Evolutionary conservation across 129 eudicot species (phyloP).

Genomic region (Dittrichia graveolens): DNA sequence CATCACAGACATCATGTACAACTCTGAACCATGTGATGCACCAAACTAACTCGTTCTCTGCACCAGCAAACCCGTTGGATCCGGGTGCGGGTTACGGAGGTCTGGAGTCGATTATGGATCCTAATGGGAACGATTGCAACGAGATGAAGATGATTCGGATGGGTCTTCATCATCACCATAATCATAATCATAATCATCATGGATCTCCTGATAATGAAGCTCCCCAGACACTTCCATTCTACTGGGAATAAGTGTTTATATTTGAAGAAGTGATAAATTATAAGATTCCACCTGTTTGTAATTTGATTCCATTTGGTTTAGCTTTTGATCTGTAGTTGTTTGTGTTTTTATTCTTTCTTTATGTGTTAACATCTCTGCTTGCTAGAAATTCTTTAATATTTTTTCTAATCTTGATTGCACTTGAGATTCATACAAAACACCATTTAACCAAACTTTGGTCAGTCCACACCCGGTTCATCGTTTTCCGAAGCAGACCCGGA

Average conservation of each 20-base stretch:
- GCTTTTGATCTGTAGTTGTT: background rate
- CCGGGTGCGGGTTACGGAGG: slow-evolving; percentile 35
- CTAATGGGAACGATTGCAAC: slow-evolving; percentile 11
- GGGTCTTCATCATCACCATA: slow-evolving; percentile 28
- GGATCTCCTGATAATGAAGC: slow-evolving; percentile 37
- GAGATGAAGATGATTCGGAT: slow-evolving; percentile 41
- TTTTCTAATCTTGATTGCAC: background rate
- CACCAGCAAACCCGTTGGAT: slow-evolving; percentile 35
- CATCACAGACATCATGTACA: slow-evolving; percentile 46
- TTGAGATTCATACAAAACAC: too few species aligned
- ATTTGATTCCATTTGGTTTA: slow-evolving; percentile 22
- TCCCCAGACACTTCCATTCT: slow-evolving; percentile 60
- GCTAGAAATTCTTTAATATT: background rate
- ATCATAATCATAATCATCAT: slow-evolving; percentile 21
- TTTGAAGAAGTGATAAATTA: background rate
- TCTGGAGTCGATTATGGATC: slow-evolving; percentile 45
- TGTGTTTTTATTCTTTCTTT: slow-evolving; percentile 5
- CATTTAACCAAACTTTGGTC: too few species aligned
- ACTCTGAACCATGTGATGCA: slow-evolving; percentile 40
- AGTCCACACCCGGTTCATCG: too few species aligned
- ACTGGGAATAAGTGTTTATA: slow-evolving; percentile 46
- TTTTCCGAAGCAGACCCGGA: too few species aligned
- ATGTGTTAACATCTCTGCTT: slow-evolving; percentile 4
- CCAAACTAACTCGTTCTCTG: slow-evolving; percentile 37
- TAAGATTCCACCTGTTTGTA: slow-evolving; percentile 11